These are phyloP conservation scores for Euphorbia pulcherrima DNA, from an alignment of 345 rosid species.

Conservation along the genomic window DNA sequence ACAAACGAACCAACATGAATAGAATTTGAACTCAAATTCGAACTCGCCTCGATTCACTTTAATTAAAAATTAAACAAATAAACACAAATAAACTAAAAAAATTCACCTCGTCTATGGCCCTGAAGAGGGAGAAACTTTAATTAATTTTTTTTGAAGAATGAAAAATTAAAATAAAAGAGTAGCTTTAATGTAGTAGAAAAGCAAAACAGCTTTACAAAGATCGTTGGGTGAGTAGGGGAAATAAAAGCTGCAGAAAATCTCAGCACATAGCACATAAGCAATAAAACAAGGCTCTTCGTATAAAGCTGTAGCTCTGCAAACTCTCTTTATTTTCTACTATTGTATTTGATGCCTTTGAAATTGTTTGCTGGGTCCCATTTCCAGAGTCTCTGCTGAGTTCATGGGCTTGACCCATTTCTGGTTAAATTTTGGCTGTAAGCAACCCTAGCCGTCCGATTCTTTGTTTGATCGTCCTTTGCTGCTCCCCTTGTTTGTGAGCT, in stretches of 20 bases:
- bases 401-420: no score
- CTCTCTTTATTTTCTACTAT: background rate
- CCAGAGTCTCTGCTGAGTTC: no score
- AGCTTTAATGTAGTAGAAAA: background rate
- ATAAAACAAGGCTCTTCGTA: slow-evolving; percentile 13
- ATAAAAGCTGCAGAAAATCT: background rate
- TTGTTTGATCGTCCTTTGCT: no score
- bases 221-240: background rate
- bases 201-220: slow-evolving; percentile 7
- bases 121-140: no score
- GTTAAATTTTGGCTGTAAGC: background rate
- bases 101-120: no score
- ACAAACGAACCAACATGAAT: no score
- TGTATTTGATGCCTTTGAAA: background rate
- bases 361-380: background rate
- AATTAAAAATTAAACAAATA: no score
- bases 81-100: no score
- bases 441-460: slow-evolving; percentile 33
- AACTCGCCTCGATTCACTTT: no score
- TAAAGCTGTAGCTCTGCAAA: slow-evolving; percentile 30
- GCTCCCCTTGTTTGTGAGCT: no score
- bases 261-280: slow-evolving; percentile 10
- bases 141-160: no score
- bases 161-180: background rate
- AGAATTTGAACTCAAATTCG: no score